Evolutionary conservation across 2,329 filamentous ascomycete species (phyloP).

Genomic region (Microdochium nivale): DNA sequence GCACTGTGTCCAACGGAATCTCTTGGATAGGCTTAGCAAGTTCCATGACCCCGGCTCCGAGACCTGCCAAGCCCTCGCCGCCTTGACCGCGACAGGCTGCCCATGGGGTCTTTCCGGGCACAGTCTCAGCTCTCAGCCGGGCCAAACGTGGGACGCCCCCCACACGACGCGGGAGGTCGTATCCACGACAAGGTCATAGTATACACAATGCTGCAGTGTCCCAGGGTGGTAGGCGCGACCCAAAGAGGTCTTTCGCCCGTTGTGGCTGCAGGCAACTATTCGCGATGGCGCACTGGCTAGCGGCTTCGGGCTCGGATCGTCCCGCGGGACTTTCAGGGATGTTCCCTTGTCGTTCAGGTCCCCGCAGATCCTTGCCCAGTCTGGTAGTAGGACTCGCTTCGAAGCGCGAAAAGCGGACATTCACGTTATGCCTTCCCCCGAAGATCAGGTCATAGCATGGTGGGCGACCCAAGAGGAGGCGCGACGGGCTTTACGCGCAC

Average conservation of each 20-base stretch:
- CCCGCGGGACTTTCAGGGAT: background rate
- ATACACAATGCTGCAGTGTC: background rate
- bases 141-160: background rate
- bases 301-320: background rate
- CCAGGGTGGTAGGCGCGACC: background rate
- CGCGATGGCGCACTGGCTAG: background rate
- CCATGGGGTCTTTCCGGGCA: background rate
- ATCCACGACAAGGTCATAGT: too few species aligned
- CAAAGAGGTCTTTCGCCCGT: background rate
- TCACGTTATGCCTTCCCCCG: too few species aligned
- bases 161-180: too few species aligned
- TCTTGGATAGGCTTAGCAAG: background rate
- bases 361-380: background rate
- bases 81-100: background rate
- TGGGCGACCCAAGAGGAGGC: too few species aligned
- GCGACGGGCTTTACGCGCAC: too few species aligned
- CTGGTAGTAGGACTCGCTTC: background rate
- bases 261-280: background rate
- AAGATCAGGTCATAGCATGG: too few species aligned
- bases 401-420: too few species aligned
- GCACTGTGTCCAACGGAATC: background rate
- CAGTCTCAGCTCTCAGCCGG: background rate
- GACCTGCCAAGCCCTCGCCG: background rate
- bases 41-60: background rate
- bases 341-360: background rate